phyloP scores from a whole-genome alignment of 2,329 filamentous ascomycete genomes.

The Alternaria alternata region DNA sequence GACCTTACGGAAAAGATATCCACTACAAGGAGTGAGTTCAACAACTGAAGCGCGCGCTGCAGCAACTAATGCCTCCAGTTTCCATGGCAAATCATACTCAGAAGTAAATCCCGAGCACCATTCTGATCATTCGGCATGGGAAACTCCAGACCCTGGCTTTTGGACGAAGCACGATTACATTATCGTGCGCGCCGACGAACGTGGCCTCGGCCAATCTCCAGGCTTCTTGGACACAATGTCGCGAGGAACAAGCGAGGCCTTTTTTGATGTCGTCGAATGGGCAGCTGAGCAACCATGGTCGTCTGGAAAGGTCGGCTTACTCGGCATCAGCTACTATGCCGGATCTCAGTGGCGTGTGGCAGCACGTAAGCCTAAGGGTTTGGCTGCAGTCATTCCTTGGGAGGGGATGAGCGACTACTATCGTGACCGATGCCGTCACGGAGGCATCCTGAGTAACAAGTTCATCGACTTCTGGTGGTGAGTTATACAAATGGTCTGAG shows the following conservation, averaged over 20 bases:
- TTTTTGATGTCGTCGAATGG: slow-evolving; percentile 63
- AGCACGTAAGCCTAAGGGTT: slow-evolving; percentile 60
- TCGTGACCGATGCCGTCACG: slow-evolving; percentile 54
- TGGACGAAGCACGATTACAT: slow-evolving; percentile 51
- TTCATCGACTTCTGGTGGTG: slow-evolving; percentile 65
- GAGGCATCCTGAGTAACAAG: slow-evolving; percentile 49
- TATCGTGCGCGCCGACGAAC: slow-evolving; percentile 59
- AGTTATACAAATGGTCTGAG: neutral
- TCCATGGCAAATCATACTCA: slow-evolving; percentile 59
- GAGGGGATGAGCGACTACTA: slow-evolving; percentile 66
- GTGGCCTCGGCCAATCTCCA: slow-evolving; percentile 61
- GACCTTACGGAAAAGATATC: slow-evolving; percentile 78
- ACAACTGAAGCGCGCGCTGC: neutral
- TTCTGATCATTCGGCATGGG: slow-evolving; percentile 56
- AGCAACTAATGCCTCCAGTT: slow-evolving; percentile 42
- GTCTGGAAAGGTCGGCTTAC: slow-evolving; percentile 59
- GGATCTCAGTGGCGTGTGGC: slow-evolving; percentile 65
- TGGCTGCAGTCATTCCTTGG: slow-evolving; percentile 63
- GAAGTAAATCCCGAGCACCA: slow-evolving; percentile 45
- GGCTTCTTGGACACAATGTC: slow-evolving; percentile 64
- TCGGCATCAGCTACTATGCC: slow-evolving; percentile 63
- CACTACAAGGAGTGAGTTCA: slow-evolving; percentile 61
- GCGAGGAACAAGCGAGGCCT: slow-evolving; percentile 60
- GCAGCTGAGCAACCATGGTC: slow-evolving; percentile 60
- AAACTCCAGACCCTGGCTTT: slow-evolving; percentile 53